Base-by-base conservation (phyloP, 1,284 basidiomycete genomes). In the Apiotrichum gamsii region DNA sequence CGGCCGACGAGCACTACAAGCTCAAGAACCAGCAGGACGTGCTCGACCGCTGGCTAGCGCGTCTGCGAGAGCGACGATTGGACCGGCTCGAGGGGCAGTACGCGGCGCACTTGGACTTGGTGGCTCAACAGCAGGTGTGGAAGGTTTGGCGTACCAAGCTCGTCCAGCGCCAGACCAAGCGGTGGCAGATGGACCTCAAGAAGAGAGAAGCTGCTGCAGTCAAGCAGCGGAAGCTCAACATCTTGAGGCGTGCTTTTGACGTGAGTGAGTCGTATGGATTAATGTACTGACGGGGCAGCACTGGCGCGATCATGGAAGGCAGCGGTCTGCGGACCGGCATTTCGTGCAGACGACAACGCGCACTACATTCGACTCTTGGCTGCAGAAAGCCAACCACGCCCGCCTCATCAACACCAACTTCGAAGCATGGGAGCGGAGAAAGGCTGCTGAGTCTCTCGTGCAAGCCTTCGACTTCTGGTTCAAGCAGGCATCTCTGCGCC, bases 151-250 rank as follows among this genome's bases (percentile, higher is more conserved):
- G 60, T 18, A 14, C 28, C 14, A 51, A 43, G 18, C 39, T 60
- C 20, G 54, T 55, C 21, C 49, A 49, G 38, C 47, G 30, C 10
- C 52, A 58, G 21, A 67, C 59, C 2, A 49, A 55, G 36, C 49
- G 60, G n/a, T 69, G 62, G 65, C 56, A 62, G 47, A 36, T 40
- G 24, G 65, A 66, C 33, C 54, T 70, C 59, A 52, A 36, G 31
- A 31, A 49, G 32, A 46, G 55, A 5, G 66, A 64, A 32, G 19
- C 20, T 25, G 30, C 15, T 5, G 37, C 37, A 14, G 29, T 38
- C 1, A n/a, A 39, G 28, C 43, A 23, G 30, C 33, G 43, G 19
- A 30, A 37, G 10, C 16, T 33, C 19, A 28, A 35, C 39, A 23
- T 18, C 14, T n/a, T 40, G 8, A 24, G 37, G 14, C 11, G 31